phyloP scores from a whole-genome alignment of 176 grass and related monocot species.

The Dendrocalamus sinicus region DNA sequence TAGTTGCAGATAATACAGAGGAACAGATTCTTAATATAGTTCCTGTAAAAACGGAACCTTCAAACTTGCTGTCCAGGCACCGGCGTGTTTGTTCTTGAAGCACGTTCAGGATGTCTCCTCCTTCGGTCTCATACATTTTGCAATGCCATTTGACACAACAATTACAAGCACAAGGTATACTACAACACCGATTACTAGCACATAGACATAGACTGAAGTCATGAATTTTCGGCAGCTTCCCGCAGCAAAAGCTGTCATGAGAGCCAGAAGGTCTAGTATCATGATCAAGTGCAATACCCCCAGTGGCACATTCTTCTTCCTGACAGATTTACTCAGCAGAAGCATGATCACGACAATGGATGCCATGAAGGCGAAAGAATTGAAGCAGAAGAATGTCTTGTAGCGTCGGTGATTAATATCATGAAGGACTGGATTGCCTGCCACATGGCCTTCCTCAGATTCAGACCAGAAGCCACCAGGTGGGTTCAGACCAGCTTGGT shows the following conservation, averaged over 20 bases:
- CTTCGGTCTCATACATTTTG: neutral
- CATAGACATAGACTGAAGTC: conserved; percentile 46
- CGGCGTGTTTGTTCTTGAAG: neutral
- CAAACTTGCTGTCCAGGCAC: neutral
- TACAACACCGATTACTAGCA: neutral
- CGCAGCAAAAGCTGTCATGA: conserved; percentile 53
- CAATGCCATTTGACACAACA: conserved; percentile 3
- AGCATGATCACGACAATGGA: conserved; percentile 45
- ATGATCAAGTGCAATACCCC: conserved; percentile 35
- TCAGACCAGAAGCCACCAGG: conserved; percentile 47
- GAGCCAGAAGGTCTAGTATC: conserved; percentile 46
- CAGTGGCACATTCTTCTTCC: conserved; percentile 5
- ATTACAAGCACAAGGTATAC: neutral
- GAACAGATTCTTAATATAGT: neutral
- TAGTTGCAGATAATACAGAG: neutral
- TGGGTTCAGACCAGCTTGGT: conserved; percentile 59
- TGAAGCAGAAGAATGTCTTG: conserved; percentile 42
- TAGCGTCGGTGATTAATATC: conserved; percentile 6
- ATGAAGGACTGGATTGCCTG: conserved; percentile 42
- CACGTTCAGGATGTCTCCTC: neutral
- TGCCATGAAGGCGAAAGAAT: conserved; percentile 44
- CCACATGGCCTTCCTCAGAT: neutral
- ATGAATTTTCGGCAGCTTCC: conserved; percentile 51
- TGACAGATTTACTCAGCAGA: conserved; percentile 24
- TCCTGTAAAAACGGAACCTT: neutral